A percentile compares a stretch with the other conserved stretches of the same genome.
phyloP scores from a whole-genome alignment of 352 stramenopile genomes.

The Phytophthora rubi region DNA sequence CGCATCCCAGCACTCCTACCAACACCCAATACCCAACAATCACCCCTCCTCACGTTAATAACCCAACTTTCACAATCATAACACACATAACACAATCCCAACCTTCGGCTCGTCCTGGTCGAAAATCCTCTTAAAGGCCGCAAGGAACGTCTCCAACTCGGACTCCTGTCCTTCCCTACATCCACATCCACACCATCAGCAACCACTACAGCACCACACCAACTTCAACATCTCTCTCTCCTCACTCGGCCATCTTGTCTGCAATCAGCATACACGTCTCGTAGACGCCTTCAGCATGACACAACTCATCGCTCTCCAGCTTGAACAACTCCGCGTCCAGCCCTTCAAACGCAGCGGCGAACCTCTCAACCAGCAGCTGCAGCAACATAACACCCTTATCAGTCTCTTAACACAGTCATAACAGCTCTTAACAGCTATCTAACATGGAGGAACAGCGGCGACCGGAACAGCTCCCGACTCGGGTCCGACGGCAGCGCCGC shows the following conservation, averaged over 20 bases:
- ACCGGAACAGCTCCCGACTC: conserved; percentile 54
- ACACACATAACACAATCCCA: neutral
- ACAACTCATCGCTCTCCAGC: conserved; percentile 72
- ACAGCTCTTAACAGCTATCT: conserved; percentile 2
- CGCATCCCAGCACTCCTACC: conserved; percentile 59
- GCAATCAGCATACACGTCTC: conserved; percentile 53
- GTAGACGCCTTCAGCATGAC: conserved; percentile 59
- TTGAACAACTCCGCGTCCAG: conserved; percentile 73
- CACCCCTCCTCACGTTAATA: neutral
- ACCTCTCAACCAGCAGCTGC: conserved; percentile 70
- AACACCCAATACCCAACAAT: neutral
- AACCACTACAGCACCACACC: neutral
- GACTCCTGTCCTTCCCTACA: conserved; percentile 34
- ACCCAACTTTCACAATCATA: neutral
- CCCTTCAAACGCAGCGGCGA: conserved; percentile 54
- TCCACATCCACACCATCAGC: neutral
- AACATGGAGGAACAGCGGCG: conserved; percentile 72
- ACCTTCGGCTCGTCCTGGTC: conserved; percentile 71
- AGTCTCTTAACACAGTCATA: neutral
- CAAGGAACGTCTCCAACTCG: conserved; percentile 53
- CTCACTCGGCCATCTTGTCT: conserved; percentile 57
- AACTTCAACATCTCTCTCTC: neutral
- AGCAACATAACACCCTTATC: neutral
- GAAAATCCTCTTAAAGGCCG: conserved; percentile 57
- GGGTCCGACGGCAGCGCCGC: conserved; percentile 39